phyloP scores from a whole-genome alignment of 140 eudicot species.

The Stevia rebaudiana region DNA sequence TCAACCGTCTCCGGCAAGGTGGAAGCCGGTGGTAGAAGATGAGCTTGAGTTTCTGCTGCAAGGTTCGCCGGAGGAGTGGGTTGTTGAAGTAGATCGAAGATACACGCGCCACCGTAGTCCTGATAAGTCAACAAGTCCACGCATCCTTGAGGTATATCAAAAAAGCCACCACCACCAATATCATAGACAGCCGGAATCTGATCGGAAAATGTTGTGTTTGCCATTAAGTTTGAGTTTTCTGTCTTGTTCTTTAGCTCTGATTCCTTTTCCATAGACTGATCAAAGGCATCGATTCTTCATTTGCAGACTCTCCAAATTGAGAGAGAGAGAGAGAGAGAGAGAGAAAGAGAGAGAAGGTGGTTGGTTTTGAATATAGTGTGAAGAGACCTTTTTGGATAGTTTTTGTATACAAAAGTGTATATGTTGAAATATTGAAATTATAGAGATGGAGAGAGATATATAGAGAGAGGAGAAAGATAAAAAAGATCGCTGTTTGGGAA shows the following conservation, averaged over 20 bases:
- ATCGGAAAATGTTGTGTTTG: constrained; percentile 46
- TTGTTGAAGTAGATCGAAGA: constrained; percentile 38
- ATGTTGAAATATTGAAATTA: no score
- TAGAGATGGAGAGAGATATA: not conserved
- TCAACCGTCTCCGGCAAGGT: constrained; percentile 40
- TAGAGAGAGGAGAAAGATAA: constrained; percentile 13
- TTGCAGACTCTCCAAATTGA: constrained; percentile 16
- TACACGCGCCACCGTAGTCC: constrained; percentile 30
- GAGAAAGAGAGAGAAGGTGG: constrained; percentile 23
- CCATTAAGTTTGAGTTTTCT: constrained; percentile 22
- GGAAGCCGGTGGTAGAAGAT: constrained; percentile 26
- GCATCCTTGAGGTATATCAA: constrained; percentile 35
- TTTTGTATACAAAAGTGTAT: constrained; percentile 11
- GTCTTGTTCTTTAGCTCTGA: constrained; percentile 13
- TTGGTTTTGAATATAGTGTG: constrained; percentile 37
- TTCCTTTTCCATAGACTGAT: constrained; percentile 47
- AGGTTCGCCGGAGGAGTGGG: constrained; percentile 12
- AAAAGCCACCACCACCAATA: constrained; percentile 25
- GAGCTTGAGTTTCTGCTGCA: not conserved
- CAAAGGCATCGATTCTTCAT: constrained; percentile 56
- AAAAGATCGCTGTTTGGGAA: constrained; percentile 21
- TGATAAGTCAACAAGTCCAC: constrained; percentile 40
- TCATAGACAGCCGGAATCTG: constrained; percentile 41
- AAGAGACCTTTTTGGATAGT: constrained; percentile 27
- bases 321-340: constrained; percentile 4